Base-by-base conservation (phyloP, 345 rosid genomes). In the Aquilaria sinensis region DNA sequence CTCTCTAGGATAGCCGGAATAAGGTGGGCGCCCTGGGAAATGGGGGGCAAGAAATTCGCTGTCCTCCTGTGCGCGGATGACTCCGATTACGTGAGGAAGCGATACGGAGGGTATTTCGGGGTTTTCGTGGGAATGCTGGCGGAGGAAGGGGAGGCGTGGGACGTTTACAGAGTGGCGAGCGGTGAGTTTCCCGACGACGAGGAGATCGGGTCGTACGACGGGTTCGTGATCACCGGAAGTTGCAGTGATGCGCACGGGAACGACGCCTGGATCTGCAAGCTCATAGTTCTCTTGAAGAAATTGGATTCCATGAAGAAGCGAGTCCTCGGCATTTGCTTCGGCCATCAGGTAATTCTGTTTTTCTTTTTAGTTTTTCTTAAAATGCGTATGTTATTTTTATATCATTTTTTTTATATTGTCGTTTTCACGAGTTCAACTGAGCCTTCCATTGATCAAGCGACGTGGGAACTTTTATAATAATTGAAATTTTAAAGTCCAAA, bases 301-400 rank as follows among this genome's bases (percentile, higher is more conserved):
- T 55, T 85, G 76, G 78, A 85, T 68, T 72, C 76, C 15, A 45
- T 68, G 75, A 72, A 80, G 65, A 88, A 77, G 57, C 85, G 67
- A 58, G 65, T 88, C 66, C 87, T 85, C 1, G 91, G 96, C 7
- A 74, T 87, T 58, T 85, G 95, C 77, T 87, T 87, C 52, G 90
- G 95, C n/a, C 88, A 81, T 61, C 88, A 87, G 95, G 95, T 87
- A 78, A 31, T 41, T 49, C 0, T 3, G 1, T 61, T 2, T 5
- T 9, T 33, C 33, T 0, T 12, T 41, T 48, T 6, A 16, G 23
- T 23, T 23, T 23, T 23, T 23, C 0, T 23, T 23, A 23, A 23
- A 23, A 23, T 23, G 23, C 43, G 5, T 3, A 4, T 37, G 1
- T 37, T 1, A 37, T 37, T 37, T 37, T 5, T 37, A 37, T 1